Percentiles rank a stretch among this genome's conserved stretches.
Conservation (phyloP, 192 early-diverging fungal genomes). For the Thamnidium elegans region DNA sequence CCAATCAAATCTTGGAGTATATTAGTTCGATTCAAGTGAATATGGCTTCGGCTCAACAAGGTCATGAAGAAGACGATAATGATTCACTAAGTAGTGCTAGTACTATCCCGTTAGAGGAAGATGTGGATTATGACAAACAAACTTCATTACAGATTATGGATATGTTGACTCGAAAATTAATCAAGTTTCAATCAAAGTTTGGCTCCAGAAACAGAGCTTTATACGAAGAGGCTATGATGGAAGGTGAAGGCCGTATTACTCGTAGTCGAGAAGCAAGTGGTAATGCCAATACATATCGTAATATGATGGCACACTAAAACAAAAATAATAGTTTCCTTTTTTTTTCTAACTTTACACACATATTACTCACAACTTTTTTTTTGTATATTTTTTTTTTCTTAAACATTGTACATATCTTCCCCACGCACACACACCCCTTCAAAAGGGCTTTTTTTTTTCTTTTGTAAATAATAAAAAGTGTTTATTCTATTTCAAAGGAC, state of each 20-base stretch:
- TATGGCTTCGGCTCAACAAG: slow-evolving; percentile 29
- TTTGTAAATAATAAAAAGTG: not conserved
- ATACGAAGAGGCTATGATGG: not conserved
- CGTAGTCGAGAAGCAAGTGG: slow-evolving; percentile 15
- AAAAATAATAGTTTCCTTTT: not conserved
- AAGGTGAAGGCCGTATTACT: slow-evolving; percentile 12
- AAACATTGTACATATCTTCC: not conserved
- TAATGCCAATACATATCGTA: slow-evolving; percentile 1
- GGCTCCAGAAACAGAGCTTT: slow-evolving; percentile 4
- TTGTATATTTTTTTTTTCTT: not conserved
- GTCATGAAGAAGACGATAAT: too few relatives aligned
- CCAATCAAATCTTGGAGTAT: slow-evolving; percentile 65
- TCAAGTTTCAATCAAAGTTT: slow-evolving; percentile 51
- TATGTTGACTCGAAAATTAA: slow-evolving; percentile 48
- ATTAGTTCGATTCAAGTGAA: slow-evolving; percentile 44
- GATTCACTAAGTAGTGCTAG: slow-evolving; percentile 31
- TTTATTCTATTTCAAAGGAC: slow-evolving; percentile 64
- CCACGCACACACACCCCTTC: too few relatives aligned
- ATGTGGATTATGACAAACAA: not conserved
- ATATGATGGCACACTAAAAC: slow-evolving; percentile 13
- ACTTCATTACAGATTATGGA: slow-evolving; percentile 51
- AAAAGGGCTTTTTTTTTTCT: not conserved
- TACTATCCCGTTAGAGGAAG: slow-evolving; percentile 25
- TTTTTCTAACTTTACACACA: not conserved
- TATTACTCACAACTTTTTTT: not conserved